Evolutionary conservation across 2,329 filamentous ascomycete genomes (phyloP), one percentile per base, ranked within the genome.

Genomic region (Fusarium palustre): DNA sequence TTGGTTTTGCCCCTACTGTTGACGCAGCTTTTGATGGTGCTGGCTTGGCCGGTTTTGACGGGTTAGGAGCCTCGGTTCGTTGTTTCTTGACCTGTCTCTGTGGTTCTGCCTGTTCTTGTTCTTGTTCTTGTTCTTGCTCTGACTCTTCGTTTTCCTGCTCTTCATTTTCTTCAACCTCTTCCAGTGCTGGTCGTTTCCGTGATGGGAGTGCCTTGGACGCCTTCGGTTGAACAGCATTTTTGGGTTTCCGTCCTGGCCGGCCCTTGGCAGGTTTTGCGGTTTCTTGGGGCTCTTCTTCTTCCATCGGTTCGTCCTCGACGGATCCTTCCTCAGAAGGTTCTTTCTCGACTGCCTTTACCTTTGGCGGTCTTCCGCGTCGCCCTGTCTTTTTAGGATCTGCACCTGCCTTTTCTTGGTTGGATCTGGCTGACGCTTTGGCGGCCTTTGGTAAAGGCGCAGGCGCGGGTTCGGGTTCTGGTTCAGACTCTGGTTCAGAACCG

Each of bases 81-180:
- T 71, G 75, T 52, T 66, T 75, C 59, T 79, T 79, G 9, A 66
- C 34, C 24, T 70, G 68, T 8, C 66, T 69, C 3, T 58, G 54
- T 25, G 69, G 55, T 24, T 75, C 72, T 47, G 72, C 78, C 24
- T 55, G 68, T 48, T 75, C 70, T 45, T 59, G 53, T 38, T 64
- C 79, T 20, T 55, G 68, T 48, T 75, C 70, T 45, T 59, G 53
- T 38, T 64, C 79, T 20, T 57, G 52, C 8, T 76, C 71, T 55
- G 67, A 48, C 7, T 30, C 43, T 48, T 70, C 59, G 9, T 55
- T 55, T 34, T 65, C 68, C 18, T 55, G 53, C 20, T 70, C 67
- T 20, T 74, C 69, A 12, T 47, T 49, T 12, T 75, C 64, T 25
- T 72, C 66, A 10, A 62, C 42, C 11, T 59, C 58, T n/a, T 54